Evolutionary conservation across 2,329 filamentous ascomycete species (phyloP), one percentile per base, ranked within the genome.

Genomic region (Emergomyces africanus): DNA sequence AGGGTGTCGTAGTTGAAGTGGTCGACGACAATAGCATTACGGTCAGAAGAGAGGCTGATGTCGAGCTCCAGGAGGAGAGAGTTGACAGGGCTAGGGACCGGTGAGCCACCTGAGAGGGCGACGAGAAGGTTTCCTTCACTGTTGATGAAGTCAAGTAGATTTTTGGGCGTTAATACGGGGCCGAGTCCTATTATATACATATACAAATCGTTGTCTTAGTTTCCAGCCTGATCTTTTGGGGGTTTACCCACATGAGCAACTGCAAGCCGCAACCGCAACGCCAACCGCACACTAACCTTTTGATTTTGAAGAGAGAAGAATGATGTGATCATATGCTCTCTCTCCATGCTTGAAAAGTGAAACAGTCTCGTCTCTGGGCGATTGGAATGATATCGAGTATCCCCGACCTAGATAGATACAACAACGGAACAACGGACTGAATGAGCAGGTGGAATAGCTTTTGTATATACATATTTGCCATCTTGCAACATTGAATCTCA

Each of bases 1-100:
- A 82, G 66, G 59, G 81, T 79, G 69, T 97, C 92, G 76, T 94
- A 94, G 77, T 89, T 88, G 83, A 97, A 96, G 79, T 99, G 94
- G 75, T 97, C 94, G 62, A 97, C 86, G 5, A 96, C 87, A 60
- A 92, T 79, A 60, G 89, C 85, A 59, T 87, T 89, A 68, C 91
- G 89, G 74, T 96, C 92, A 41, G 83, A 76, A 44, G 94, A 89
- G n/a, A 96, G 83, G 65, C 85, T 80, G 69, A 99, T 88, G 70
- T 96, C 92, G 72, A 96, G 81, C 75, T 97, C 90, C 68, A 88
- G 78, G 57, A 97, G 87, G 59, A 95, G 80, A 48, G 87, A 87
- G 64, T 85, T 84, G 66, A 96, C 77, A 54, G 88, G 84, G 58
- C 83, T 84, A 15, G 92, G 85, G 2, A 87, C 85, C 18, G 86